A percentile compares a stretch with the other conserved stretches of the same genome.
Conservation (phyloP, 441 rosid species). For the Adansonia grandidieri region DNA sequence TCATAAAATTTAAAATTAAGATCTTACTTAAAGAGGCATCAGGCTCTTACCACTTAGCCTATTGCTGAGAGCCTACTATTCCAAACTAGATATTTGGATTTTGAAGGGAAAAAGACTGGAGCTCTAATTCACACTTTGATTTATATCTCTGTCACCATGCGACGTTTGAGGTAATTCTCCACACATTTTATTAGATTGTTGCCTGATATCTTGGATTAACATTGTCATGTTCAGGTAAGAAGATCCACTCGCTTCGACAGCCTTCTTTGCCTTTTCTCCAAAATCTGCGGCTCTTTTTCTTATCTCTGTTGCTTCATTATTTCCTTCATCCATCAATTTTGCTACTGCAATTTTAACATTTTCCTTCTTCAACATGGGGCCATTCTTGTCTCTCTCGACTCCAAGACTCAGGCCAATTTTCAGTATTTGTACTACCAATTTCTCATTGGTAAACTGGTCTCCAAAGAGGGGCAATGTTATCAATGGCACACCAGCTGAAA, state of each 20-base stretch:
- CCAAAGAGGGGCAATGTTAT: conserved; percentile 51
- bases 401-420: conserved; percentile 45
- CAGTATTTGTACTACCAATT: conserved; percentile 44
- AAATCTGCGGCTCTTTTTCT: conserved; percentile 50
- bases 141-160: no score
- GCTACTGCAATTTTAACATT: conserved; percentile 41
- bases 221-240: conserved; percentile 41
- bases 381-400: conserved; percentile 34
- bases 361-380: conserved; percentile 39
- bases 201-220: conserved; percentile 41
- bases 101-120: no score
- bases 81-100: no score
- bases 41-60: no score
- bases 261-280: conserved; percentile 43
- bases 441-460: conserved; percentile 53
- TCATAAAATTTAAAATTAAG: no score
- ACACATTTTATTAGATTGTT: neutral
- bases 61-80: no score
- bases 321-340: conserved; percentile 45
- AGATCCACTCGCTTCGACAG: conserved; percentile 58
- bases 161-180: no score
- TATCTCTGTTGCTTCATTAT: conserved; percentile 40
- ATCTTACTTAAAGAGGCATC: no score
- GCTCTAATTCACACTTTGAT: no score
- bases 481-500: conserved; percentile 42